Base-by-base conservation (phyloP, 805 yeast genomes). In the Nakazawaea wickerhamii region DNA sequence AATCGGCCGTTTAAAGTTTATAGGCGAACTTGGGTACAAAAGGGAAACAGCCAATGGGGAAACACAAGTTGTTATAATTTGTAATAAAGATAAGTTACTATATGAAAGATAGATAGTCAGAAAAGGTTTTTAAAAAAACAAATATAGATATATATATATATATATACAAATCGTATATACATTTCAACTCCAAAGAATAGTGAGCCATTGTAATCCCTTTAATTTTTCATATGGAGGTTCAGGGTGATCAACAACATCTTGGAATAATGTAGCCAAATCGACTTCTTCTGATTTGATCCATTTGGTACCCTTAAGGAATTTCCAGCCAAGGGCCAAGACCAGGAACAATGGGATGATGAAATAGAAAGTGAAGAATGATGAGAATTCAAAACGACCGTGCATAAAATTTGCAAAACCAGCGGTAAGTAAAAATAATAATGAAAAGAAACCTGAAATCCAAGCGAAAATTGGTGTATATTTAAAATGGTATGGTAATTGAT, bases 401-500 rank as follows among this genome's bases (percentile, higher is more conserved):
- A 67, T 50, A 45, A 67, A 67, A 48, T 57, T 58, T 19, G 53
- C 41, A 47, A 57, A 65, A 2, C 71, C 71, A 19, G 61, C 63
- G 1, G 67, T 64, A 20, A 65, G 41, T 18, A 65, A 46, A 30
- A 65, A 46, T 6, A 65, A 13, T 1, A 49, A 7, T 2, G 60
- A 55, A 2, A 49, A 41, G 22, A 55, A 23, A 15, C 60, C 56
- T 3, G 67, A 59, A 31, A 57, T 48, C 63, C 77, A 79, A 1
- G 90, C 84, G 46, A 67, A 61, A 48, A 58, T 73, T 2, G 95
- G 91, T 79, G 81, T 82, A 43, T 70, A 68, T 14, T 55, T 56
- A 4, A 91, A 89, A 59, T 80, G 82, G 69, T 72, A 85, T 10
- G 95, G 93, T 44, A 86, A 68, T 11, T 72, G 68, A 51, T 80